Conservation (phyloP, 2,329 filamentous ascomycete genomes). For the Aspergillus terreus region DNA sequence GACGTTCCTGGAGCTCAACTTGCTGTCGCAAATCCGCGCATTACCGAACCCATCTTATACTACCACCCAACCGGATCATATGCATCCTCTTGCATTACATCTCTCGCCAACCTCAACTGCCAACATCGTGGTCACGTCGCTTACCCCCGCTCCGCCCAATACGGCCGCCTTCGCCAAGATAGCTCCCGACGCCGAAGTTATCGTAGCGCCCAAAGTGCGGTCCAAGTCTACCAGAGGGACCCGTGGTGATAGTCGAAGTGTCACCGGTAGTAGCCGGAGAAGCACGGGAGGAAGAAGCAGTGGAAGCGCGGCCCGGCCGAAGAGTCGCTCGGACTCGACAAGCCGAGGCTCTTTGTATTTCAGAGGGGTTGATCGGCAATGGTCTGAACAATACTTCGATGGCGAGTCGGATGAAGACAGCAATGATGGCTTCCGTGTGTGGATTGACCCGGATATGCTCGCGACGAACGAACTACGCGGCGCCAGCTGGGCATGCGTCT, state of each 20-base stretch:
- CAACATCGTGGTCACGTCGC: slow-evolving; percentile 78
- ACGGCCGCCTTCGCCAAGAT: slow-evolving; percentile 84
- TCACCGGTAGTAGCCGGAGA: slow-evolving; percentile 72
- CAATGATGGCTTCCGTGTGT: slow-evolving; percentile 65
- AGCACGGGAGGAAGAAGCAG: slow-evolving; percentile 67
- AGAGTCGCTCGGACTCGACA: slow-evolving; percentile 61
- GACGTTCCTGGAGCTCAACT: slow-evolving; percentile 89
- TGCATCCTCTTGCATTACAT: slow-evolving; percentile 85
- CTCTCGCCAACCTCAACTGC: slow-evolving; percentile 93
- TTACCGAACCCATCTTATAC: slow-evolving; percentile 77
- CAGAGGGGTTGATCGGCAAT: slow-evolving; percentile 68
- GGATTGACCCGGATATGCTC: slow-evolving; percentile 78
- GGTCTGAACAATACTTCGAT: slow-evolving; percentile 75
- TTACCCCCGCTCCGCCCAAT: slow-evolving; percentile 69
- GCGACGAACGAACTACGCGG: slow-evolving; percentile 69
- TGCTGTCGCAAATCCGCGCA: slow-evolving; percentile 87
- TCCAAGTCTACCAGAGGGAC: slow-evolving; percentile 61
- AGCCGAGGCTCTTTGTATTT: slow-evolving; percentile 61
- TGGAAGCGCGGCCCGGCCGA: slow-evolving; percentile 65
- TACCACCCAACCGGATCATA: slow-evolving; percentile 49
- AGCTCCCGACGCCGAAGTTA: slow-evolving; percentile 89
- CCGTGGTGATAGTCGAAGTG: slow-evolving; percentile 73
- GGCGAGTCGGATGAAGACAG: slow-evolving; percentile 55
- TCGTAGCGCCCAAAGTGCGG: slow-evolving; percentile 89
- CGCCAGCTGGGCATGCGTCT: slow-evolving; percentile 73